Base-by-base conservation (phyloP, 495 filamentous ascomycete genomes). In the Margaritispora aquatica region DNA sequence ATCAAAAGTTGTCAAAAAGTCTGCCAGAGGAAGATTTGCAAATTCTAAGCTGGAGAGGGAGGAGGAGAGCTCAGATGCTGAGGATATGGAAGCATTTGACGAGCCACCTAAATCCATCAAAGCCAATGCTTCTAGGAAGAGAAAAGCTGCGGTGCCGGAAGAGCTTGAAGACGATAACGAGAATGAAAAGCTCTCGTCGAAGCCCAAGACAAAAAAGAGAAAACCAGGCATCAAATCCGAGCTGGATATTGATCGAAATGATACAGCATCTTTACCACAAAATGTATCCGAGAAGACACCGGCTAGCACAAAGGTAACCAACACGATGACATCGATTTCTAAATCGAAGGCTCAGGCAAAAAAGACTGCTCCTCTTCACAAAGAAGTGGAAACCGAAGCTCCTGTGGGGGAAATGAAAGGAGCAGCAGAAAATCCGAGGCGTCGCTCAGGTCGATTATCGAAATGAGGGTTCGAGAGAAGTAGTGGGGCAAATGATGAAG, bases 391-490 rank as follows among this genome's bases (percentile, higher is more conserved):
- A 15, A 44, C 8, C 19, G 38, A 17, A n/a, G 15, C 19, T 17
- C 19, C 38, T 17, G 2, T 15, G 10, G 38, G 38, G 15, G 19
- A n/a, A 3, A 9, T n/a, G 17, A 17, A 44, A 2, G 62, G 68
- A 5, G 68, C 38, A 34, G 26, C 47, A 15, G 13, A 55, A 38
- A 49, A 56, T 52, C 65, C 62, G 17, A 65, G 70, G 53, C 68
- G 76, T 54, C 74, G 75, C 34, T 78, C 74, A 23, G 73, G 72
- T 4, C 70, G 76, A 44, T 20, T 31, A 4, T 51, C 58, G 0
- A 26, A 61, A 26, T 27, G 19, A 19, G 38, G 47, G 23, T 15
- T 21, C 26, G 48, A 47, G n/a, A n/a, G n/a, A n/a, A n/a, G n/a
- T n/a, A n/a, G n/a, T n/a, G n/a, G n/a, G n/a, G n/a, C n/a, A n/a